Evolutionary conservation across 2,329 filamentous ascomycete species (phyloP).

Genomic region (Myriosclerotinia duriaeana): DNA sequence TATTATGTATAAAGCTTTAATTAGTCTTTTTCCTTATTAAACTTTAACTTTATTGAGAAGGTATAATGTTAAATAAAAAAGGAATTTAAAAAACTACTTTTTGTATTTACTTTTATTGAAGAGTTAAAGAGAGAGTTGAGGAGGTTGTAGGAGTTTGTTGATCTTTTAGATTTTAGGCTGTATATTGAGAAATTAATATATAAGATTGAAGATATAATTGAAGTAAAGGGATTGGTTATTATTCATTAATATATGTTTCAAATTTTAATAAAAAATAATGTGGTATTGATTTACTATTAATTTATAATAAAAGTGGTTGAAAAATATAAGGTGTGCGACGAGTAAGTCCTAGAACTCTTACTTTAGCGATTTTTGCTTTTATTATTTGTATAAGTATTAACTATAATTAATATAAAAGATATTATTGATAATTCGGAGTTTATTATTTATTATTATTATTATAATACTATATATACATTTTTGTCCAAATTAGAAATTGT

Average conservation of each 20-base stretch:
- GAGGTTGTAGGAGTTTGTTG: neutral
- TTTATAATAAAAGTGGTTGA: too few relatives aligned
- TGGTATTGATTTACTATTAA: neutral
- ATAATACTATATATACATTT: too few relatives aligned
- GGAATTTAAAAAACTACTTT: neutral
- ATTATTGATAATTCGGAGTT: too few relatives aligned
- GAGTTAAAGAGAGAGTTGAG: neutral
- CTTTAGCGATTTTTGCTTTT: too few relatives aligned
- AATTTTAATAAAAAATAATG: neutral
- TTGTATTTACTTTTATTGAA: neutral
- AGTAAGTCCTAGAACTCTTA: too few relatives aligned
- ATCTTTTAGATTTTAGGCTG: neutral
- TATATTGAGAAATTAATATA: slow-evolving; percentile 1
- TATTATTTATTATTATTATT: too few relatives aligned
- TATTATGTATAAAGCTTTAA: neutral
- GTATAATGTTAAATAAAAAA: neutral
- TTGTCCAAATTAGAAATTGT: too few relatives aligned
- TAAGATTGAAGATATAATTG: neutral
- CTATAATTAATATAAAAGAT: too few relatives aligned
- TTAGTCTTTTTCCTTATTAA: neutral
- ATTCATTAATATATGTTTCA: neutral
- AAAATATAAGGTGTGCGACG: too few relatives aligned
- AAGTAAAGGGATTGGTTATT: neutral
- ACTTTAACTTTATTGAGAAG: neutral
- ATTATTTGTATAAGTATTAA: too few relatives aligned